phyloP scores from a whole-genome alignment of 164 flowering plant species.

The Annona squamosa region DNA sequence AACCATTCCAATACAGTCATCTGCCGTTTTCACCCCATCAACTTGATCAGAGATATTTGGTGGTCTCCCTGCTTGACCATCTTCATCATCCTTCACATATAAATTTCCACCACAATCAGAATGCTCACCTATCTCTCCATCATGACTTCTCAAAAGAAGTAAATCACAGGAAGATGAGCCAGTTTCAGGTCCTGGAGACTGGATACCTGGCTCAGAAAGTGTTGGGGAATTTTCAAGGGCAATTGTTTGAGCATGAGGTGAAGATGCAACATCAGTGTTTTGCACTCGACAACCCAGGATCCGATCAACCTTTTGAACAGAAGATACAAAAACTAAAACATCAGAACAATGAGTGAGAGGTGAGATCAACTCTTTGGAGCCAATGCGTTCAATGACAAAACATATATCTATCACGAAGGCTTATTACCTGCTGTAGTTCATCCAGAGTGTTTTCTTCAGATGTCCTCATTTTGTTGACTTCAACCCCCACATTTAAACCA shows the following conservation, averaged over 20 bases:
- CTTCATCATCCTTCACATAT: constrained; percentile 26
- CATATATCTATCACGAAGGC: neutral
- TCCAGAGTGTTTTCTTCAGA: constrained; percentile 22
- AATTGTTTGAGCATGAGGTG: constrained; percentile 3
- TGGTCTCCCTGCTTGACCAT: constrained; percentile 11
- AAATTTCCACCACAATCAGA: constrained; percentile 20
- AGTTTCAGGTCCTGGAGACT: constrained; percentile 18
- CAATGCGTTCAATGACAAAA: neutral
- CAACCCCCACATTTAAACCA: constrained; percentile 19
- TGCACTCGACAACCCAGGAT: constrained; percentile 80
- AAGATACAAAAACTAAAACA: constrained; percentile 2
- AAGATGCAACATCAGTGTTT: constrained; percentile 22
- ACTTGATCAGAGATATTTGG: constrained; percentile 9
- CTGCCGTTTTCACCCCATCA: constrained; percentile 16
- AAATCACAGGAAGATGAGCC: constrained; percentile 25
- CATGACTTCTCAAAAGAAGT: constrained; percentile 23
- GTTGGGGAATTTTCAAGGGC: constrained; percentile 5
- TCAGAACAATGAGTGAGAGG: constrained; percentile 3
- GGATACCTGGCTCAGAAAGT: constrained; percentile 10
- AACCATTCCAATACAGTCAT: constrained; percentile 24
- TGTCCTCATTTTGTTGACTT: constrained; percentile 15
- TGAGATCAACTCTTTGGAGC: neutral
- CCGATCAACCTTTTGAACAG: constrained; percentile 66
- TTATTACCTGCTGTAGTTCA: constrained; percentile 53
- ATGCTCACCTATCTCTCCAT: constrained; percentile 19